phyloP scores from a whole-genome alignment of 2,329 filamentous ascomycete species.

The Penicillium sp. region DNA sequence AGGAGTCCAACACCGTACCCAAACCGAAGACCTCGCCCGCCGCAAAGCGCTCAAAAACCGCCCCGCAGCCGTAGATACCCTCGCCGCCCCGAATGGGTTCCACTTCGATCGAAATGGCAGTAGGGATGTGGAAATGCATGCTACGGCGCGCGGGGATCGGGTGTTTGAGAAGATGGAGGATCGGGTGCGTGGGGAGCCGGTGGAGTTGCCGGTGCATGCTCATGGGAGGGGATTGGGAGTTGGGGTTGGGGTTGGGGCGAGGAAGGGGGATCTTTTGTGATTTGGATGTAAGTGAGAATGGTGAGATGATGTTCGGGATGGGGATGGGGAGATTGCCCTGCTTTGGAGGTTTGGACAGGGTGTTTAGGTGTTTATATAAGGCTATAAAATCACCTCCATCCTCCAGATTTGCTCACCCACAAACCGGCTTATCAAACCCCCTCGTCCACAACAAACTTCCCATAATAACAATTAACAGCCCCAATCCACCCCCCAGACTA shows the following conservation, averaged over 20 bases:
- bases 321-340: too few species aligned
- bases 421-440: conserved; percentile 40
- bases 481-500: conserved; percentile 52
- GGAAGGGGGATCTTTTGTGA: neutral
- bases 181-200: conserved; percentile 9
- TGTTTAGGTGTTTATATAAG: neutral
- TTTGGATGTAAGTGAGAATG: neutral
- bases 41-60: conserved; percentile 33
- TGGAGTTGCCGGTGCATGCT: conserved; percentile 19
- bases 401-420: conserved; percentile 20
- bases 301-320: too few species aligned
- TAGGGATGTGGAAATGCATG: neutral
- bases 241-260: neutral
- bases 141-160: conserved; percentile 2
- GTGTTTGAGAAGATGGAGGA: conserved; percentile 31
- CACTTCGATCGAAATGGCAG: neutral
- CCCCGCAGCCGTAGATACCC: neutral
- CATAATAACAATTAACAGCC: conserved; percentile 55
- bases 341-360: too few species aligned
- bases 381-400: neutral
- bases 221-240: conserved; percentile 10
- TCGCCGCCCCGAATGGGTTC: neutral
- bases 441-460: conserved; percentile 58
- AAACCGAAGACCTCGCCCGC: conserved; percentile 33
- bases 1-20: conserved; percentile 20